Evolutionary conservation across 108 stramenopile species (phyloP), one percentile per base, ranked within the genome.

Genomic region (Skeletonema potamos): DNA sequence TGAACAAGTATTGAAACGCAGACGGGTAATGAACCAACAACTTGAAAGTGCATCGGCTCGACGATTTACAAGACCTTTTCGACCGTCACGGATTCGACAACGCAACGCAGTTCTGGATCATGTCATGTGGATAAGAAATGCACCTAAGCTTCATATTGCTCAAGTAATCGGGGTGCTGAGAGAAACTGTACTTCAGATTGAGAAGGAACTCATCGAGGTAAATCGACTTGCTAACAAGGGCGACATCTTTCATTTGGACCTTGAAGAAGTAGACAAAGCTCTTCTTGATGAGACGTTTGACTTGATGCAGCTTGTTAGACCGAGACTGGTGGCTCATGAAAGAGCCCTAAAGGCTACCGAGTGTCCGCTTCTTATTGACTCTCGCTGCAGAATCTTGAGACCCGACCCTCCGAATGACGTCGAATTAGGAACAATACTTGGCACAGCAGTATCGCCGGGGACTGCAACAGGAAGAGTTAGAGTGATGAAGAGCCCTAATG

Each of bases 321-420:
- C 66, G 1, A 37, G 73, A 43, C 58, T 67, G 58, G 39, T 28
- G 5, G 36, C 57, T 34, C 24, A 68, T 27, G 57, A 74, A n/a
- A 28, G 73, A 68, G 73, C 66, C 1, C 28, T 59, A 3, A 34
- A 28, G 58, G 73, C 73, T 10, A 74, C 73, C 17, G 44, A 39
- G n/a, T 73, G 72, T 20, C 72, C 72, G 7, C n/a, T 73, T 6
- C 66, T 73, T 15, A 27, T 73, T 18, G 72, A 73, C 44, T 67
- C 66, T 10, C 72, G 72, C 10, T 73, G 72, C 22, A 57, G 72
- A 58, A 73, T 73, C 28, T 24, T 73, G n/a, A 66, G 36, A 30
- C 72, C 72, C 18, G 66, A 67, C 17, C 55, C 64, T 7, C 72
- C 64, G 5, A 22, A 58, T 37, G 29, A 62, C 10, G 13, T 58